Base-by-base conservation (phyloP, 768 basidiomycete species). In the Asterophora lycoperdoides region DNA sequence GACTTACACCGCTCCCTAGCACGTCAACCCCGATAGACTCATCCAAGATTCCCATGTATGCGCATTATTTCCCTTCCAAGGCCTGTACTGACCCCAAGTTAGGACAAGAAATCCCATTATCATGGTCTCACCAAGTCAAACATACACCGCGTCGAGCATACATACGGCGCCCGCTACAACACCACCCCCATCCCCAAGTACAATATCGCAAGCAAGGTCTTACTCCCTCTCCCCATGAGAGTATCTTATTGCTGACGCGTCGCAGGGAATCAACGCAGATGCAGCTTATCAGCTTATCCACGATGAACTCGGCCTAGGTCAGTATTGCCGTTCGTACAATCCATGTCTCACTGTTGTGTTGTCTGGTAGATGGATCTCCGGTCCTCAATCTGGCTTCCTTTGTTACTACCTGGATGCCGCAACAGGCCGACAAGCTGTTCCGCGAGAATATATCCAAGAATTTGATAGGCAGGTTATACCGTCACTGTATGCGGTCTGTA, bases 131-230 rank as follows among this genome's bases (percentile, higher is more conserved):
- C 68, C 36, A 59, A 64, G 11, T 61, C 62, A 2, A 46, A 68
- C 2, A 57, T 70, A 6, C 60, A 68, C 32, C 51, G 64, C 1
- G 37, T 74, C 8, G 48, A 59, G 0, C 76, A 78, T 48, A 63
- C 78, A 0, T 86, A 85, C 52, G 81, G 78, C 18, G 78, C 75
- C 15, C 79, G 83, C 37, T 88, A 87, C 60, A 77, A 76, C 13
- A 83, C 83, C n/a, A 62, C 59, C n/a, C 73, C 83, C 15, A 67
- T 89, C 44, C 86, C 87, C 13, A 90, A 87, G 62, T 89, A 76
- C 64, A 71, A 71, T 48, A 60, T 90, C 8, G 77, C 86, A 0
- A 68, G 71, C 33, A 81, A 77, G 65, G 81, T 76, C 23, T 6
- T 49, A 9, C 51, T 1, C 35, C 36, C 30, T n/a, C 2, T n/a